Conservation (phyloP, 805 yeast genomes). For the Candida xiaguanensis region DNA sequence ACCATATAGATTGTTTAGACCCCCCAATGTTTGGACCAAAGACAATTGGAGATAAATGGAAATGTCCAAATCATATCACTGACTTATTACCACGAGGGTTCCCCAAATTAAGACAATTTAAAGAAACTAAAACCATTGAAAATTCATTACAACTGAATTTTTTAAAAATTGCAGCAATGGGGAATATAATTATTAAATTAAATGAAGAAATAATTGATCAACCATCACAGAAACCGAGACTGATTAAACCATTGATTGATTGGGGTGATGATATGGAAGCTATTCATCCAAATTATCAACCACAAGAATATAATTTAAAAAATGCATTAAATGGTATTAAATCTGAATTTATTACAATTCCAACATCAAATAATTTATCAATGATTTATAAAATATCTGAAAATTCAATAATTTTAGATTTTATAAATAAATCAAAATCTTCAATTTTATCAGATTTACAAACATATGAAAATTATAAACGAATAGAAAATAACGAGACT, state of each 20-base stretch:
- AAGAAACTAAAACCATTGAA: constrained; percentile 50
- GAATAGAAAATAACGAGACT: constrained; percentile 14
- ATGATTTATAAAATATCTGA: constrained; percentile 66
- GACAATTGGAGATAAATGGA: constrained; percentile 78
- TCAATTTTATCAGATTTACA: constrained; percentile 19
- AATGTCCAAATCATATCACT: constrained; percentile 83
- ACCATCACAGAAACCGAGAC: background rate
- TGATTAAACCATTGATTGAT: background rate
- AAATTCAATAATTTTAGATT: constrained; percentile 64
- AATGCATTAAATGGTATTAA: constrained; percentile 15
- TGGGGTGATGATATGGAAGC: constrained; percentile 14
- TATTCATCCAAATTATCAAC: constrained; percentile 23
- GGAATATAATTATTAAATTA: constrained; percentile 29
- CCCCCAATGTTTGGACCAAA: constrained; percentile 74
- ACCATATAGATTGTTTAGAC: constrained; percentile 86
- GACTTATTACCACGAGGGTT: constrained; percentile 39
- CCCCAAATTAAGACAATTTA: constrained; percentile 41
- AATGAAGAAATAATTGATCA: constrained; percentile 24
- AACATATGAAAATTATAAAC: constrained; percentile 21
- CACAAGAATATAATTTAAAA: constrained; percentile 27
- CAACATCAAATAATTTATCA: constrained; percentile 26
- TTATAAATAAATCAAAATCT: constrained; percentile 48
- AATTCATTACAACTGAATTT: constrained; percentile 41
- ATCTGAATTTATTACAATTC: constrained; percentile 13
- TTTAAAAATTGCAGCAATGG: constrained; percentile 24